A percentile compares a stretch with the other conserved stretches of the same genome.
Evolutionary conservation across 306 rosid species (phyloP).

Genomic region (Glycine tomentella): DNA sequence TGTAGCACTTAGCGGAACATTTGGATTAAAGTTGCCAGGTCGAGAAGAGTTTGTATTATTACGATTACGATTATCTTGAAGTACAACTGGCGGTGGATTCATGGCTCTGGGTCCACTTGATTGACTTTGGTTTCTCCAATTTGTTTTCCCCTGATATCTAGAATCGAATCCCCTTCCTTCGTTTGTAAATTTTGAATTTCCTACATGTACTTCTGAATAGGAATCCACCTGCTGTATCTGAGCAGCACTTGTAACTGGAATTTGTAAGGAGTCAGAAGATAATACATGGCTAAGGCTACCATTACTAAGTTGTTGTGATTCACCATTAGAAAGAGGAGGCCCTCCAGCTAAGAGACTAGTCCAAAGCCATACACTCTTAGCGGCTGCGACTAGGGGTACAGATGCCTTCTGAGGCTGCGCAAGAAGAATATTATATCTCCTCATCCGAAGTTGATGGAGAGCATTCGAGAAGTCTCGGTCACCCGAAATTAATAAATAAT

Average conservation of each 20-base stretch:
- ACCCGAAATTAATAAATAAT: slow-evolving; percentile 86
- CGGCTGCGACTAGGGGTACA: slow-evolving; percentile 86
- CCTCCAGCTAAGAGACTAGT: slow-evolving; percentile 84
- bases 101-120: slow-evolving; percentile 52
- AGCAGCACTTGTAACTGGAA: slow-evolving; percentile 48
- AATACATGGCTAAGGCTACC: slow-evolving; percentile 39
- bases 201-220: slow-evolving; percentile 55
- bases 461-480: slow-evolving; percentile 95
- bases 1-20: slow-evolving; percentile 51
- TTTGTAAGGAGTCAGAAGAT: slow-evolving; percentile 51
- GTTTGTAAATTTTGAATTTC: slow-evolving; percentile 57
- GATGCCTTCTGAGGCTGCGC: slow-evolving; percentile 95
- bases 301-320: slow-evolving; percentile 67
- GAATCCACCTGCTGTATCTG: slow-evolving; percentile 52
- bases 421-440: slow-evolving; percentile 90
- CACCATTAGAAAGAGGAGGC: slow-evolving; percentile 67
- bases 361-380: slow-evolving; percentile 97
- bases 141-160: slow-evolving; percentile 59
- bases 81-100: slow-evolving; percentile 58
- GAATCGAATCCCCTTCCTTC: slow-evolving; percentile 63
- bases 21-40: slow-evolving; percentile 50
- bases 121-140: slow-evolving; percentile 63
- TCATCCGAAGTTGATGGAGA: slow-evolving; percentile 92
- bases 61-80: slow-evolving; percentile 64
- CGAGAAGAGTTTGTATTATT: slow-evolving; percentile 47